Percentiles rank a stretch among this genome's conserved stretches.
phyloP scores from a whole-genome alignment of 345 rosid species.

The Eucalyptus tenuipes region DNA sequence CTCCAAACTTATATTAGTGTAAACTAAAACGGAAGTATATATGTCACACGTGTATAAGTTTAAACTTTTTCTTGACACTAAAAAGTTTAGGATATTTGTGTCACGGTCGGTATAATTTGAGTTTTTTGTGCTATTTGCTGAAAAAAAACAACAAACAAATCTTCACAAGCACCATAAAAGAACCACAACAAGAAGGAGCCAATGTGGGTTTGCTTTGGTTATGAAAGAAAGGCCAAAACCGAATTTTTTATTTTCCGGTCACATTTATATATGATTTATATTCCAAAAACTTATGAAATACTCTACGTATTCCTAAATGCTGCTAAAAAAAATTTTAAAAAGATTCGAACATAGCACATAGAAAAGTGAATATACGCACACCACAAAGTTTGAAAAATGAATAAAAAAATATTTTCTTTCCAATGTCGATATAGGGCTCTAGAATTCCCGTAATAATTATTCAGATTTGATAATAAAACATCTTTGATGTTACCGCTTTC shows the following conservation, averaged over 20 bases:
- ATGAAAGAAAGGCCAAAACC: not conserved
- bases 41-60: too few species aligned
- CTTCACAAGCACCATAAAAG: not conserved
- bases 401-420: not conserved
- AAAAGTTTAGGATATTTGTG: too few species aligned
- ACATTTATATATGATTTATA: not conserved
- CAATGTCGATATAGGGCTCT: not conserved
- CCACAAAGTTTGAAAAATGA: not conserved
- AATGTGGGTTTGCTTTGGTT: not conserved
- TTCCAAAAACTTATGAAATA: not conserved
- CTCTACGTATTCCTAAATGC: not conserved
- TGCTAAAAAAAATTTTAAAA: not conserved
- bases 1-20: not conserved
- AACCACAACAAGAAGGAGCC: not conserved
- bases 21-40: rapidly evolving
- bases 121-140: not conserved
- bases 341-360: not conserved
- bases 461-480: not conserved
- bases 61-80: too few species aligned
- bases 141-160: not conserved
- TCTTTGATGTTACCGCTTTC: not conserved
- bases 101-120: rapidly evolving
- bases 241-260: not conserved
- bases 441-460: not conserved
- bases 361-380: not conserved